A percentile compares a stretch with the other conserved stretches of the same genome.
Conservation (phyloP, 306 rosid species). For the Chamaecrista fasciculata region DNA sequence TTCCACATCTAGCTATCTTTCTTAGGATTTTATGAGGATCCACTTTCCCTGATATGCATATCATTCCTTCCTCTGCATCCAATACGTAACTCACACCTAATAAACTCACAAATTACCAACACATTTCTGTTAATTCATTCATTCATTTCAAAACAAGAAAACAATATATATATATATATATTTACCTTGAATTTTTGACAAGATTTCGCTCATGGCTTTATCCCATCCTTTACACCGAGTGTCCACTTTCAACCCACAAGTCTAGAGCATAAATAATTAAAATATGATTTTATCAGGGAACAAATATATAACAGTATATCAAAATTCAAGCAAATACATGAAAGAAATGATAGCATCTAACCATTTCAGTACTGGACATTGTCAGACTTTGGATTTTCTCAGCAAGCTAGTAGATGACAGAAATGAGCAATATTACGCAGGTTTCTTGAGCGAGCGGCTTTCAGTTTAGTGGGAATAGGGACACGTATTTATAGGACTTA, state of each 20-base stretch:
- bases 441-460: neutral
- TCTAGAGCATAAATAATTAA: neutral
- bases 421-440: neutral
- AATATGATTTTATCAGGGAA: neutral
- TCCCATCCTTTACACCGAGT: slow-evolving; percentile 15
- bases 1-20: neutral
- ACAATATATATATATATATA: too few relatives aligned
- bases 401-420: neutral
- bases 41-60: slow-evolving; percentile 24
- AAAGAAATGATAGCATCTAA: neutral
- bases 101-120: neutral
- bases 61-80: slow-evolving; percentile 26
- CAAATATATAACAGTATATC: neutral
- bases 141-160: neutral
- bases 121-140: too few relatives aligned
- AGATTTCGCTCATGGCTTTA: neutral
- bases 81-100: slow-evolving; percentile 23
- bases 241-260: slow-evolving; percentile 30
- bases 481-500: neutral
- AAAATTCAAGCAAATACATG: neutral
- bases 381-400: neutral
- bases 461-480: too few relatives aligned
- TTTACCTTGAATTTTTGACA: neutral
- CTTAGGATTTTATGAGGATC: slow-evolving; percentile 16
- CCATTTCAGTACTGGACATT: neutral